Evolutionary conservation across 2,329 filamentous ascomycete species (phyloP), one percentile per base, ranked within the genome.

Genomic region (Cytospora chrysosperma): DNA sequence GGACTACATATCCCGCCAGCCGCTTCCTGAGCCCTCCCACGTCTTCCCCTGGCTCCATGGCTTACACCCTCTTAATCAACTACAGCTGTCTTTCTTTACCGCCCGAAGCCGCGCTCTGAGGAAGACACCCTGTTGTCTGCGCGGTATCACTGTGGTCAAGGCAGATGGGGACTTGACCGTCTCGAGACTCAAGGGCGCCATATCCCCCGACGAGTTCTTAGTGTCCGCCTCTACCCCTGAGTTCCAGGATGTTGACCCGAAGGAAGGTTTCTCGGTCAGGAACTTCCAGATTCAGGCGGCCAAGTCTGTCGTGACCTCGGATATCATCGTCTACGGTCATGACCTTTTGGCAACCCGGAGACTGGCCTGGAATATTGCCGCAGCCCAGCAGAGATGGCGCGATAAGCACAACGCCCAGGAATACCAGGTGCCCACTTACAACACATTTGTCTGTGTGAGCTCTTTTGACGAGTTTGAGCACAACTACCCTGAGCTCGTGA

Each of bases 41-140:
- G 91, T 98, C 66, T 99, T 98, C 72, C 95, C 95, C 2, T 99
- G 95, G 95, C 82, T 97, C 27, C 95, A 99, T 77, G 95, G 95
- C 27, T 79, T 98, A 49, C 93, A 98, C 72, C 88, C 91, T 0
- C 86, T 90, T 66, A 99, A 99, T 72, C 88, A 92, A 65, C 84
- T 97, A 60, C 95, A 99, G 72, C 84, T 95, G 66, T 86, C 90
- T 8, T 98, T 97, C 79, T 98, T 99, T 75, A 87, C 88, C 58
- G 88, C 90, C 28, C 86, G 92, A 66, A 88, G 88, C 71, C 89
- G 88, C 65, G 81, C 85, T n/a, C 77, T 89, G 57, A 83, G 90
- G 54, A 88, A 84, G 69, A 87, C 88, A 2, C 92, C 93, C 0
- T 84, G 82, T 70, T 96, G 92, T 73, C 82, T 96, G 70, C 87